These are phyloP conservation scores for Aulographum hederae DNA, from an alignment of 2,329 filamentous ascomycete genomes.

Conservation along the genomic window DNA sequence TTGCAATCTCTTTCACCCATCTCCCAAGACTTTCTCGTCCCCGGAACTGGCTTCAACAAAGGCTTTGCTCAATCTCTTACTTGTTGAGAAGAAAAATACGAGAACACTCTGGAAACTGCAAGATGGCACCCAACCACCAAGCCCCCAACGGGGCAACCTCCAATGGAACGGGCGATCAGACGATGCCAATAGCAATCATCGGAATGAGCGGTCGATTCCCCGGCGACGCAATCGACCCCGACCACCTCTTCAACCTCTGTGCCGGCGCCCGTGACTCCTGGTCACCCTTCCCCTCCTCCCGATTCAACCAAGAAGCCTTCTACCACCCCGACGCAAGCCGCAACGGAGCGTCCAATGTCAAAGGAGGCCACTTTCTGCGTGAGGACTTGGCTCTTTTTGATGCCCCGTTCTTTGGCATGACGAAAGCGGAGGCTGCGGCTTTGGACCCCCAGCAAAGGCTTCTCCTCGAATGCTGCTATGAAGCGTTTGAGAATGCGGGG, in stretches of 20 bases:
- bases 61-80: too few relatives aligned
- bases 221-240: background rate
- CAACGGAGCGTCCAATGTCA: background rate
- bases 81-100: too few relatives aligned
- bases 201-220: background rate
- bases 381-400: slow-evolving; percentile 3
- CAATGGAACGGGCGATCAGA: too few relatives aligned
- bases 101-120: too few relatives aligned
- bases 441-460: slow-evolving; percentile 5
- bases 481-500: slow-evolving; percentile 3
- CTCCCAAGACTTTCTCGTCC: too few relatives aligned
- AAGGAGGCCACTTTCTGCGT: slow-evolving; percentile 1
- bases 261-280: background rate
- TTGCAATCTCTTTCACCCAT: too few relatives aligned
- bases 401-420: slow-evolving; percentile 2
- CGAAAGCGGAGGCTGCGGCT: background rate
- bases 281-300: background rate
- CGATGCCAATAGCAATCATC: background rate
- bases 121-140: too few relatives aligned
- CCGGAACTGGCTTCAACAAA: too few relatives aligned
- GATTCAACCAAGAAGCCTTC: slow-evolving; percentile 2
- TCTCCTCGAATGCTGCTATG: slow-evolving; percentile 2
- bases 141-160: too few relatives aligned
- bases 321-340: background rate
- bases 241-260: background rate